Percentiles rank a stretch among this genome's conserved stretches.
Evolutionary conservation across 2,329 filamentous ascomycete genomes (phyloP).

Genomic region (Cladosporium sp.): DNA sequence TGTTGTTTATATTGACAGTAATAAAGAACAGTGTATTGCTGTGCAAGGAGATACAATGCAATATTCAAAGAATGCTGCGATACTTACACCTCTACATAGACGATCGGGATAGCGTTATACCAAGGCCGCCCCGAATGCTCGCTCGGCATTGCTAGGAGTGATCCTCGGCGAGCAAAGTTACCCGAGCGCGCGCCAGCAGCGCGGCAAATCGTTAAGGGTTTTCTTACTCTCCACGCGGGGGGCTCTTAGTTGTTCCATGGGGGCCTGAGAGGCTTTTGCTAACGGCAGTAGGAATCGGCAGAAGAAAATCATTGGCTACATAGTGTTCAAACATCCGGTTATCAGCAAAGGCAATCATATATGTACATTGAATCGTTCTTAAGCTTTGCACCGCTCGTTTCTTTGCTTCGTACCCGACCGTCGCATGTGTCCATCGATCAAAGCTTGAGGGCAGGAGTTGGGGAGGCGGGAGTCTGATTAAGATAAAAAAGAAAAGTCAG

Average conservation of each 20-base stretch:
- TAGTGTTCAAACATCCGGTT: neutral
- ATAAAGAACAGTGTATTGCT: neutral
- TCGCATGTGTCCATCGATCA: neutral
- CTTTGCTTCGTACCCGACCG: neutral
- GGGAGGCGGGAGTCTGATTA: conserved; percentile 5
- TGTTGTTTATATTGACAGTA: neutral
- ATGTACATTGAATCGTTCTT: neutral
- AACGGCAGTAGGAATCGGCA: neutral
- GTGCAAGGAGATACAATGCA: neutral
- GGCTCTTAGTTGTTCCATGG: neutral
- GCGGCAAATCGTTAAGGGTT: neutral
- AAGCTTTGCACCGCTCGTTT: neutral
- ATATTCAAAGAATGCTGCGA: neutral
- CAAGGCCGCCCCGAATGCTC: conserved; percentile 8
- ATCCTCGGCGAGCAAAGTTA: neutral
- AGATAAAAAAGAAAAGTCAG: conserved; percentile 6
- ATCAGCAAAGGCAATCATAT: neutral
- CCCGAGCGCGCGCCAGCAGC: neutral
- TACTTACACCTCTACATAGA: neutral
- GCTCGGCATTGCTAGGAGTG: conserved; percentile 11
- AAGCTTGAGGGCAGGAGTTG: conserved; percentile 10
- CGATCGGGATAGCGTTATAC: neutral
- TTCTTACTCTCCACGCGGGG: neutral
- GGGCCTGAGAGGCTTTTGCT: neutral
- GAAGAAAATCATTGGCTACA: neutral